Percentiles rank a stretch among this genome's conserved stretches.
phyloP scores from a whole-genome alignment of 179 eudicot species.

The Silene noctiflora region DNA sequence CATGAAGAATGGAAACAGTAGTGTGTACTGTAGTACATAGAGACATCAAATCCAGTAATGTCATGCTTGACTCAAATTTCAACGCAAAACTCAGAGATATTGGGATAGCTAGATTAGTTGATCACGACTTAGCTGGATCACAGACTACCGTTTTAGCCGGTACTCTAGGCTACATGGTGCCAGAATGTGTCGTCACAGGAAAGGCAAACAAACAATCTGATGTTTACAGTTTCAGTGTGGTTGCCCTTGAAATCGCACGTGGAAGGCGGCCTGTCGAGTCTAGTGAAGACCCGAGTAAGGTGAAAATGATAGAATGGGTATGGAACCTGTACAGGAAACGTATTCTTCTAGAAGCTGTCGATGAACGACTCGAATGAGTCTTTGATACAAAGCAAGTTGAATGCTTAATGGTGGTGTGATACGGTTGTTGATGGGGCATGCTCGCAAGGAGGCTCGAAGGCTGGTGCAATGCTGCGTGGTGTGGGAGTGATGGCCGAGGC shows the following conservation, averaged over 20 bases:
- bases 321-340: constrained; percentile 26
- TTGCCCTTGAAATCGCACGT: constrained; percentile 28
- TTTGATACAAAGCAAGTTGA: constrained; percentile 24
- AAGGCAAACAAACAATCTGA: constrained; percentile 42
- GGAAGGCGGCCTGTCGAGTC: constrained; percentile 25
- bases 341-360: constrained; percentile 21
- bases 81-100: constrained; percentile 39
- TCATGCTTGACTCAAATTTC: constrained; percentile 33
- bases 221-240: constrained; percentile 37
- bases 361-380: constrained; percentile 12
- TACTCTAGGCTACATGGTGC: constrained; percentile 30
- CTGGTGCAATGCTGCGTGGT: too few species aligned
- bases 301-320: constrained; percentile 31
- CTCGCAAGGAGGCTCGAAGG: too few species aligned
- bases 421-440: too few species aligned
- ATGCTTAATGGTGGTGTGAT: constrained; percentile 27
- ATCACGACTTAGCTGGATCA: constrained; percentile 25
- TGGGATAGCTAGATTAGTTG: constrained; percentile 32
- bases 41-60: constrained; percentile 35
- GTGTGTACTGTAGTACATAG: constrained; percentile 36
- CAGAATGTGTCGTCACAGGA: constrained; percentile 28
- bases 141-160: constrained; percentile 38
- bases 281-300: background rate
- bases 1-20: constrained; percentile 41
- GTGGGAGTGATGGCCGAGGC: too few species aligned